Evolutionary conservation across 306 rosid species (phyloP).

Genomic region (Cicer arietinum): DNA sequence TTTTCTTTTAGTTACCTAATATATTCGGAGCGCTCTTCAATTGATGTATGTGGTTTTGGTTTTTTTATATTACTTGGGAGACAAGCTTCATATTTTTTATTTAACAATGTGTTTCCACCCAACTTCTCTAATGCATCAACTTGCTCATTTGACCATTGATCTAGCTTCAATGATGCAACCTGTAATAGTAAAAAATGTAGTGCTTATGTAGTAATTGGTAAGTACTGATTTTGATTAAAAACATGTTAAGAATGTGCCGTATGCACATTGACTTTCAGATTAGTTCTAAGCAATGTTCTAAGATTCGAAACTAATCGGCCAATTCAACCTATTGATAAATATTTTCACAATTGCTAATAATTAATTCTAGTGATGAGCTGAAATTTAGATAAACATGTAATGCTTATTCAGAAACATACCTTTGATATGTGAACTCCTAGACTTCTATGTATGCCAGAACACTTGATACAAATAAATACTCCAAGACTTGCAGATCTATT

Average conservation of each 20-base stretch:
- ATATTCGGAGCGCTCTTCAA: constrained; percentile 76
- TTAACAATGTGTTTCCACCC: constrained; percentile 77
- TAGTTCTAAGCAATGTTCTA: too few species aligned
- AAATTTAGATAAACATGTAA: not conserved
- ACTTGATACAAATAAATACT: constrained; percentile 88
- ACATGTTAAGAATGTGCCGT: too few species aligned
- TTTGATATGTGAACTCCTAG: constrained; percentile 93
- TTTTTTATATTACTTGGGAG: constrained; percentile 59
- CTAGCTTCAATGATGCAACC: constrained; percentile 93
- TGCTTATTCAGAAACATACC: constrained; percentile 51
- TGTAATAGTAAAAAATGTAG: constrained; percentile 33
- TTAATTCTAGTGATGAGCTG: not conserved
- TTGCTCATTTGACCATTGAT: constrained; percentile 86
- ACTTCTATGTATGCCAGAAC: constrained; percentile 95
- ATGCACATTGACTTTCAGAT: too few species aligned
- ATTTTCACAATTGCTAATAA: not conserved
- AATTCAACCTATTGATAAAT: too few species aligned
- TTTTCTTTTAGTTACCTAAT: constrained; percentile 61
- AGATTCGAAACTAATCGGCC: too few species aligned
- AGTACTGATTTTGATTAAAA: not conserved
- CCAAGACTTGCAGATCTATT: constrained; percentile 82
- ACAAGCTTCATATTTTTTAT: constrained; percentile 79
- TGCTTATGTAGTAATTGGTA: not conserved
- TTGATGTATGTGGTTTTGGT: constrained; percentile 75
- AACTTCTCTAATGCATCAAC: constrained; percentile 62